Base-by-base conservation (phyloP, 768 basidiomycete species). In the Coprinopsis strossmayeri region DNA sequence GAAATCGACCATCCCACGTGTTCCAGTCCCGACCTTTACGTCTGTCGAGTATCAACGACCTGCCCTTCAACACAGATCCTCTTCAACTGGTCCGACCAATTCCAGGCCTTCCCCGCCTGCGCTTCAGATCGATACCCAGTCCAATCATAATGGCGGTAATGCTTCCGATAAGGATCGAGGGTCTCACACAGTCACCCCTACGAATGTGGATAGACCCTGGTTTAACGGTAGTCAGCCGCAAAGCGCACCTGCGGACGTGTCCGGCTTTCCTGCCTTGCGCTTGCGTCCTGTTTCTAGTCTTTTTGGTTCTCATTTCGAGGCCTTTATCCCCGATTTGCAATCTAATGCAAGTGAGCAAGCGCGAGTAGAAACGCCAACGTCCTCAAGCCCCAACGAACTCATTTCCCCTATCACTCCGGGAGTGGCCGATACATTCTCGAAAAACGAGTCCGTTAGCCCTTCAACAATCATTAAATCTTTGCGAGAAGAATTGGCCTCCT, bases 261-360 rank as follows among this genome's bases (percentile, higher is more conserved):
- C 73, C 1, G 77, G 79, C 45, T 91, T 90, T 57, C 73, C 82
- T 10, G 68, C 76, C 2, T 72, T 91, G 40, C 81, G 78, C 56
- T 65, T 91, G 45, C 77, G 89, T 13, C 88, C 88, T 2, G 71
- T 90, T 15, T 91, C 89, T 18, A 79, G 81, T 1, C 69, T 83
- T 35, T 91, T 91, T 62, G 84, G 84, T 57, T 68, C 78, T 9
- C 79, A 85, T 23, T 86, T 90, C 57, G 73, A 75, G 25, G 70
- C 75, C 42, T 64, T 78, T 27, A 63, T 73, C 39, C 50, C 57
- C 18, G 67, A 65, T 28, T 59, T 65, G 9, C 64, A 69, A 26
- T 44, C 51, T 21, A 54, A 45, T 12, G 49, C 45, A 25, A 27
- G 17, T 17, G 37, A 25, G 20, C 20, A 23, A 9, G 73, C 61